phyloP scores from a whole-genome alignment of 257 asterid species.

The Nicotiana knightiana region DNA sequence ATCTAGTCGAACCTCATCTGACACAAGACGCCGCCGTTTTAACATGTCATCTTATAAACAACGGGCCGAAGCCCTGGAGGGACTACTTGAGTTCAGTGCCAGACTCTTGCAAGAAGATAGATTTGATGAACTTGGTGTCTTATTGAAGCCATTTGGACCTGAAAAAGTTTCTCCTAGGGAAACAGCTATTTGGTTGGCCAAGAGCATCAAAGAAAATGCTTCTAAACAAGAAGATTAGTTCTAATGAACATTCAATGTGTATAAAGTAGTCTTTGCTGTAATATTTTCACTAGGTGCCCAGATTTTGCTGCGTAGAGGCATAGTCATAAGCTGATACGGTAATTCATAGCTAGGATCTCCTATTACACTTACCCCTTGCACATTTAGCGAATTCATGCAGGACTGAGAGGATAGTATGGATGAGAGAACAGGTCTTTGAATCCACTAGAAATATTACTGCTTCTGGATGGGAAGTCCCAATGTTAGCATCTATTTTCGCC shows the following conservation, averaged over 20 bases:
- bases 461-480: neutral
- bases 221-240: constrained; percentile 39
- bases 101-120: constrained; percentile 71
- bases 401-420: neutral
- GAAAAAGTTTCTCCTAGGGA: constrained; percentile 90
- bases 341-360: constrained; percentile 9
- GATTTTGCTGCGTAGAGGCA: constrained; percentile 23
- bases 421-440: constrained; percentile 1
- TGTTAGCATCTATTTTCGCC: neutral
- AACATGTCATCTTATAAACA: constrained; percentile 78
- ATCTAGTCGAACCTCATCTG: constrained; percentile 81
- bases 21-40: constrained; percentile 54
- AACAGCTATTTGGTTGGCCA: constrained; percentile 90
- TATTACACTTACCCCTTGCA: neutral
- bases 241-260: constrained; percentile 10
- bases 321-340: constrained; percentile 25
- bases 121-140: constrained; percentile 76
- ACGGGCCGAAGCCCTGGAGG: constrained; percentile 90
- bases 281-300: constrained; percentile 21
- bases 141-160: constrained; percentile 78
- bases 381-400: neutral
- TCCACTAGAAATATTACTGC: constrained; percentile 1
- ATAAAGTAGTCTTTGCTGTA: constrained; percentile 12
- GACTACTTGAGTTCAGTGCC: constrained; percentile 86
- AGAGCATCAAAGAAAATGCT: constrained; percentile 75